Base-by-base conservation (phyloP, 305 asterid species). In the Fraxinus greggii region DNA sequence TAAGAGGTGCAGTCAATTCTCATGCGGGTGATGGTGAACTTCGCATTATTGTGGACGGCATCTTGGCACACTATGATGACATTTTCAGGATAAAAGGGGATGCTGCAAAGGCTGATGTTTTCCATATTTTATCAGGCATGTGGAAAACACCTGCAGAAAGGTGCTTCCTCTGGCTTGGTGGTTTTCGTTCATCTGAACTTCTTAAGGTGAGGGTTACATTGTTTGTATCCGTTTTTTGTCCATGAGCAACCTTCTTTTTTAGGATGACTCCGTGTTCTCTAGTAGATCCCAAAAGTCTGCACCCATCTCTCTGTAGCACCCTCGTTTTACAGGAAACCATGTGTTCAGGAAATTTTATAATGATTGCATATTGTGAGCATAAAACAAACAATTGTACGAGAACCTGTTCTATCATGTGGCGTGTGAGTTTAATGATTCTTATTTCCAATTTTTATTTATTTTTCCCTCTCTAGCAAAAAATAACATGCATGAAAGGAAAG, bases 121-220 rank as follows among this genome's bases (percentile, higher is more conserved):
- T 91, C 77, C 95, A 91, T 88, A 90, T 91, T 70, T 82, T 91
- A 73, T 91, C 95, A 0, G 95, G 95, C 84, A 91, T 91, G 95
- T 91, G 95, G 95, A 89, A 86, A 81, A 91, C 95, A 0, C 95
- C 95, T 51, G 95, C 95, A 23, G 95, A 91, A 81, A 86, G 95
- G 85, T 91, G 95, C 86, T 91, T 91, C 86, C 88, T 91, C 38
- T 90, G 95, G 95, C 93, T 91, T 6, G 95, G 95, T 54, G 95
- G 95, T 13, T 91, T 91, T 85, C 93, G 95, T 51, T 87, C 95
- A 4, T 91, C 95, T 15, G 95, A 91, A 87, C 93, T 91, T 82
- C 93, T 91, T 28, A 91, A 91, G 93, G 95, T 86, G 78, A 82
- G 79, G 59, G 36, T 76, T 1, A 65, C 54, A 19, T 17, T 45